Evolutionary conservation across 2,329 filamentous ascomycete genomes (phyloP), one percentile per base, ranked within the genome.

Genomic region (Westerdykella aurantiaca): DNA sequence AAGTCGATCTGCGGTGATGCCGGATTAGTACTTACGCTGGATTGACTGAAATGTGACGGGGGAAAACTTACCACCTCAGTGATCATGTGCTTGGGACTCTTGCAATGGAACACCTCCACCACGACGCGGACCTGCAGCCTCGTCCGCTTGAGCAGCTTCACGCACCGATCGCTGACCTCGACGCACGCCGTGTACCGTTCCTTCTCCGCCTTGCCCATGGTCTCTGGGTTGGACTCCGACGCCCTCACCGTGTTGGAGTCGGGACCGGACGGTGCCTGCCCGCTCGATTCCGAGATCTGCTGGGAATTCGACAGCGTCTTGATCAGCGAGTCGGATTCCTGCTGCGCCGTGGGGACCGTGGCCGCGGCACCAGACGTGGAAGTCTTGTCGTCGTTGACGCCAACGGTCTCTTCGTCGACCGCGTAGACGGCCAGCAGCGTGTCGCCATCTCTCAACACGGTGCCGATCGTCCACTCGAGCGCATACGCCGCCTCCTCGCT

Each of bases 51-150:
- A 43, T 50, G 35, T 50, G 41, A 46, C 6, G 34, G 29, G 5
- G 23, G 35, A 47, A 56, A 44, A 72, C 77, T 68, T 61, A 81
- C 78, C 55, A 96, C 89, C 72, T 97, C 93, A 0, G 89, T 95
- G 51, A 98, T 89, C 72, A 97, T 78, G 66, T 96, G 90, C 67
- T 93, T 91, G 4, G 93, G 89, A 60, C 87, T 96, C 76, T 96
- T 97, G 82, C 93, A 97, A 69, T 97, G 93, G 53, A 98, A 85
- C 22, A 97, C 91, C 69, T 98, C 93, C 29, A 98, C 85, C 40
- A 95, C 88, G 38, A 96, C 86, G 45, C 89, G 82, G 39, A 96
- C 90, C 66, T 98, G 91, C 46, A 98, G 74, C 51, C 86, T 81
- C 1, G 93, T 98, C 75, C 95, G 95, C 47, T 91, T 80, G 47